These are phyloP conservation scores for Scheffersomyces stambukii DNA, from an alignment of 1,139 yeast species.

Conservation along the genomic window DNA sequence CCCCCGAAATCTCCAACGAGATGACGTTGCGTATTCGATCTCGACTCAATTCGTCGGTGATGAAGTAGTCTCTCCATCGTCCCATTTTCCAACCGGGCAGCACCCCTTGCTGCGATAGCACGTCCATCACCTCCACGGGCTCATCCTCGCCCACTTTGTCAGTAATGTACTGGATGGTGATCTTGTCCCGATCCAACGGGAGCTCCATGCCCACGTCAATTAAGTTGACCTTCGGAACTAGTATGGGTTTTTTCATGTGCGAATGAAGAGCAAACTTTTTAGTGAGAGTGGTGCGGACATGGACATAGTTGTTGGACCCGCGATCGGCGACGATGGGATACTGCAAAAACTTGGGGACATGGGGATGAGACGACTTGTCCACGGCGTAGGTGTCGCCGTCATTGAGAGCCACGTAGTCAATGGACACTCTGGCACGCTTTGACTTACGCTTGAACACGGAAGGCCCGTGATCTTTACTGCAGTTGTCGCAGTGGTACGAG, in stretches of 20 bases:
- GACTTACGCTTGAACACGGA: conserved; percentile 54
- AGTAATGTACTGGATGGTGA: conserved; percentile 56
- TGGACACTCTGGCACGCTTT: conserved; percentile 46
- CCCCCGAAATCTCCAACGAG: conserved; percentile 68
- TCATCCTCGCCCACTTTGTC: conserved; percentile 59
- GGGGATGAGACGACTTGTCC: conserved; percentile 59
- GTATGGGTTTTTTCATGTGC: conserved; percentile 24
- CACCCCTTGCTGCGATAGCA: conserved; percentile 68
- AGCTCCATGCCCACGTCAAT: conserved; percentile 32
- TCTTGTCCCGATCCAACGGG: conserved; percentile 30
- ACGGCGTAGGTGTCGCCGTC: conserved; percentile 66
- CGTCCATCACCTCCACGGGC: conserved; percentile 85
- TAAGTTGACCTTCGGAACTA: conserved; percentile 27
- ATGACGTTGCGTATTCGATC: conserved; percentile 78
- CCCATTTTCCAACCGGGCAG: conserved; percentile 65
- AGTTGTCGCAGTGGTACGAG: conserved; percentile 52
- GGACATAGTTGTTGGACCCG: no score
- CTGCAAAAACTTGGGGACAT: conserved; percentile 37
- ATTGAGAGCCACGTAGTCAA: conserved; percentile 79
- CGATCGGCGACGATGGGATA: conserved; percentile 13
- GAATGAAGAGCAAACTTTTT: conserved; percentile 28
- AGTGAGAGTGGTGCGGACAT: conserved; percentile 25
- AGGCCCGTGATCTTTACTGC: conserved; percentile 47
- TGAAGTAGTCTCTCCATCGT: conserved; percentile 73
- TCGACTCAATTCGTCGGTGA: conserved; percentile 37